Evolutionary conservation across 371 early-diverging fungal species (phyloP), one percentile per base, ranked within the genome.

Genomic region (Apophysomyces elegans): DNA sequence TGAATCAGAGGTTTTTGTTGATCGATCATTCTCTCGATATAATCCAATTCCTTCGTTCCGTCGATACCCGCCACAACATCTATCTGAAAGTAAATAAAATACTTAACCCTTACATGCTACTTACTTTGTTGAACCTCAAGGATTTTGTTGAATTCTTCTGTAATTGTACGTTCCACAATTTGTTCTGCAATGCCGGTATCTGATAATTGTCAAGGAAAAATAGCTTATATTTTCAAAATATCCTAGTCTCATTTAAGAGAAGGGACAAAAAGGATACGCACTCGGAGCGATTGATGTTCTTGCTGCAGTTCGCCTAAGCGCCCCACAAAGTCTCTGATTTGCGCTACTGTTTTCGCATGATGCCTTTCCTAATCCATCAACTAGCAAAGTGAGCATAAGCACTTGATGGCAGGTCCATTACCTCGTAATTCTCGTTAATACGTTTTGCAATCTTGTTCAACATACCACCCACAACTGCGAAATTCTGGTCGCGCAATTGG

Each of bases 41-140:
- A 91, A n/a, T 94, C 95, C 4, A 86, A 84, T 44, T 90, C 90
- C 50, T 74, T 80, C 56, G 72, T 82, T 37, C 86, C 80, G 44
- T 87, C 88, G 46, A 89, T 86, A 3, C 94, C 95, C 21, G 92
- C 91, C 12, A 95, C 88, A n/a, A 95, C 83, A 65, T 90, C 91
- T 93, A 39, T 54, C 1, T n/a, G 2, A 8, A 63, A 18, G 44
- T 54, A 16, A 47, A 11, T 41, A 39, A 12, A 26, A 7, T 35
- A 9, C 39, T 12, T 1, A 9, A 14, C 7, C 32, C 2, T 9
- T 6, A 12, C 4, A 16, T 21, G 12, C 13, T 47, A 43, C 72
- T 69, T 81, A 91, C 95, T 91, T 81, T 96, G 97, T 72, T 97
- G 95, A 4, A 93, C 88, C 69, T 96, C 95, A 38, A 97, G 84